phyloP scores from a whole-genome alignment of 257 asterid genomes.

The Jacaranda copaia region DNA sequence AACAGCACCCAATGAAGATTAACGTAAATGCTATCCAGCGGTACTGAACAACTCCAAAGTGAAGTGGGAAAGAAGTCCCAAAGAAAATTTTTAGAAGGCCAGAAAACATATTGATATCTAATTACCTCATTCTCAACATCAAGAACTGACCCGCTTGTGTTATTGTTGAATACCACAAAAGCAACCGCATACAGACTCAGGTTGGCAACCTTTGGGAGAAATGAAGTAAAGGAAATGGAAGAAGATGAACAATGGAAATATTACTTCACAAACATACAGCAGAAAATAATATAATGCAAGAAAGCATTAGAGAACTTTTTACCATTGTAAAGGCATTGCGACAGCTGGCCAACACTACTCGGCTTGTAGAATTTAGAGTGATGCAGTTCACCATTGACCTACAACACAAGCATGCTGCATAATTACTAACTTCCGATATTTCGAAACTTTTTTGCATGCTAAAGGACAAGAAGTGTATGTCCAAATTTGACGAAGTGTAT shows the following conservation, averaged over 20 bases:
- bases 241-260: not conserved
- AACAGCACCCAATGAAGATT: slow-evolving; percentile 82
- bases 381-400: slow-evolving; percentile 99
- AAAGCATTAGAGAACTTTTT: slow-evolving; percentile 38
- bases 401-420: slow-evolving; percentile 29
- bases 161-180: slow-evolving; percentile 63
- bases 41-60: slow-evolving; percentile 56
- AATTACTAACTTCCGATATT: not conserved
- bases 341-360: slow-evolving; percentile 94
- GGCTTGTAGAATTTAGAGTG: slow-evolving; percentile 84
- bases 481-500: not conserved
- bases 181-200: slow-evolving; percentile 88
- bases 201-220: slow-evolving; percentile 74
- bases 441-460: not conserved
- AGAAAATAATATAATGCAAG: slow-evolving; percentile 18
- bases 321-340: slow-evolving; percentile 97
- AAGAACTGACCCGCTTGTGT: slow-evolving; percentile 47
- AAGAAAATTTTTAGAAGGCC: slow-evolving; percentile 16
- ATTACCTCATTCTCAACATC: slow-evolving; percentile 79
- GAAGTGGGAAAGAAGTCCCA: slow-evolving; percentile 35
- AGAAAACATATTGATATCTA: slow-evolving; percentile 15
- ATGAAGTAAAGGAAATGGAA: slow-evolving; percentile 4
- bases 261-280: slow-evolving; percentile 9
- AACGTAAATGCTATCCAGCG: slow-evolving; percentile 89
- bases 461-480: not conserved